A percentile compares a stretch with the other conserved stretches of the same genome.
Conservation (phyloP, 768 basidiomycete genomes). For the Lyophyllum shimeji region DNA sequence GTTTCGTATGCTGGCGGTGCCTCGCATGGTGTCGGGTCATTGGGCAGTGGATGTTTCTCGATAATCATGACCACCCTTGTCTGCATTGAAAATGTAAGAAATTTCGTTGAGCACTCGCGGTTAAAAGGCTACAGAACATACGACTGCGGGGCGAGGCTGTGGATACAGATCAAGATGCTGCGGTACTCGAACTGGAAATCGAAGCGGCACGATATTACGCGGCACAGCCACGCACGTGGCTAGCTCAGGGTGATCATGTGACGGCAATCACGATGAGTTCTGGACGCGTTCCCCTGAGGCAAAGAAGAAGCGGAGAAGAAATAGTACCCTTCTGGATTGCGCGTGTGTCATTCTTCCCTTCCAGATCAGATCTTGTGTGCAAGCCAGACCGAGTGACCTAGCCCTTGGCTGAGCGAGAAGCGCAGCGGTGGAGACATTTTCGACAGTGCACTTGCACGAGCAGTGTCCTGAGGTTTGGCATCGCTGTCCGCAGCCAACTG, state of each 20-base stretch:
- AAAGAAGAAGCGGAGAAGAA: no score
- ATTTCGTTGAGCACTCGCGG: not conserved
- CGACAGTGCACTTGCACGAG: no score
- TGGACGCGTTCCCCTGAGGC: not conserved
- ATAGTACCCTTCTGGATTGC: no score
- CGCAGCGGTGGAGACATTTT: no score
- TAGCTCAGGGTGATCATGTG: not conserved
- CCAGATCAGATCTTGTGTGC: no score
- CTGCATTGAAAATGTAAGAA: no score
- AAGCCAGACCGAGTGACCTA: no score
- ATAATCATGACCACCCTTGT: conserved; percentile 22
- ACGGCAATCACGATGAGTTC: not conserved
- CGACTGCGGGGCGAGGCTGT: not conserved
- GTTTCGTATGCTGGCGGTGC: conserved; percentile 42
- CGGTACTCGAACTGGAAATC: not conserved
- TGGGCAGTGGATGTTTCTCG: conserved; percentile 33
- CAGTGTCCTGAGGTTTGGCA: no score
- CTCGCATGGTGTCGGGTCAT: conserved; percentile 36
- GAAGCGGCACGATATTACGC: not conserved
- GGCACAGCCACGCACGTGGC: conserved; percentile 6
- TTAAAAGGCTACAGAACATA: not conserved
- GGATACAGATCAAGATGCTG: conserved; percentile 3
- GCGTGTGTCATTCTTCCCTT: no score
- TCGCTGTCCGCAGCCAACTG: no score
- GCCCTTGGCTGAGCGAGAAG: no score